Conservation (phyloP, 192 early-diverging fungal species). For the Dispira parvispora region DNA sequence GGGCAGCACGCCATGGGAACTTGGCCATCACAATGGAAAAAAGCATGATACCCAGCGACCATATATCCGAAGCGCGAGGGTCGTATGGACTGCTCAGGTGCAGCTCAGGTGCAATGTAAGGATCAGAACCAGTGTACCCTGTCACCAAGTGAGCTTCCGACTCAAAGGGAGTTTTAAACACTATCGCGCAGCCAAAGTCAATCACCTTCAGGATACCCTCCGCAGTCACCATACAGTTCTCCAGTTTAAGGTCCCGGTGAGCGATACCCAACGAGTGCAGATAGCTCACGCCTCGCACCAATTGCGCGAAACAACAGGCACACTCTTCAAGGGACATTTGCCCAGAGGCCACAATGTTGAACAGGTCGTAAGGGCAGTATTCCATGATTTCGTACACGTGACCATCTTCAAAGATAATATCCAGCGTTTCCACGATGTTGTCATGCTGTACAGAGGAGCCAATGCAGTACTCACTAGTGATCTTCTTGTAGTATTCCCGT, state of each 20-base stretch:
- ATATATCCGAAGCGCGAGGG: conserved; percentile 67
- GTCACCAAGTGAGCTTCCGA: conserved; percentile 35
- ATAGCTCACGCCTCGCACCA: conserved; percentile 67
- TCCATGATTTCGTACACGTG: conserved; percentile 72
- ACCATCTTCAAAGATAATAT: conserved; percentile 50
- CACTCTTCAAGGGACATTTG: conserved; percentile 60
- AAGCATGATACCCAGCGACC: conserved; percentile 81
- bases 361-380: conserved; percentile 83
- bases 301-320: conserved; percentile 75
- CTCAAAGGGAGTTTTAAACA: conserved; percentile 75
- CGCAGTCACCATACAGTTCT: conserved; percentile 68
- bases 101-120: conserved; percentile 89
- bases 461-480: conserved; percentile 71
- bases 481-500: conserved; percentile 62
- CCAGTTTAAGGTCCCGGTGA: conserved; percentile 83
- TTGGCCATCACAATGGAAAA: conserved; percentile 50
- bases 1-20: conserved; percentile 49
- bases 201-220: conserved; percentile 76
- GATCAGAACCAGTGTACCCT: conserved; percentile 79
- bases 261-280: conserved; percentile 82
- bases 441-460: conserved; percentile 56
- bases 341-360: conserved; percentile 55
- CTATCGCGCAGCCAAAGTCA: conserved; percentile 85
- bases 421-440: conserved; percentile 62
- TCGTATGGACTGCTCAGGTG: conserved; percentile 57